Percentiles rank a stretch among this genome's conserved stretches.
Conservation (phyloP, 768 basidiomycete species). For the Paxillus involutus region DNA sequence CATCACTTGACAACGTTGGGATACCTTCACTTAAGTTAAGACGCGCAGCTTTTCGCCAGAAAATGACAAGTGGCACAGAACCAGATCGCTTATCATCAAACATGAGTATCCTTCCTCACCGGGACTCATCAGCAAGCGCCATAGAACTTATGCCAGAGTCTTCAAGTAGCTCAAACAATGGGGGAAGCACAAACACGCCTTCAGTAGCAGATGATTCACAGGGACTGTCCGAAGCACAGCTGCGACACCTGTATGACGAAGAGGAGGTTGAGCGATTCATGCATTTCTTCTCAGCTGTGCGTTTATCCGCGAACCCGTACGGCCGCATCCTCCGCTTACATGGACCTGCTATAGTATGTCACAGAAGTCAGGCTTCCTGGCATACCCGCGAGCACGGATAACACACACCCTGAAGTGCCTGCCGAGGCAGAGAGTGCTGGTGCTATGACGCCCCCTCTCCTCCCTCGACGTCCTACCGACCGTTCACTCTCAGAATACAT, state of each 20-base stretch:
- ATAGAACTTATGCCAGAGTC: not conserved
- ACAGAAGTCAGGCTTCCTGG: constrained; percentile 48
- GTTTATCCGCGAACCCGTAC: constrained; percentile 16
- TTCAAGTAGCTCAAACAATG: no score
- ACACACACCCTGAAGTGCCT: constrained; percentile 17
- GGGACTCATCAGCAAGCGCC: not conserved
- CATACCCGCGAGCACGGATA: constrained; percentile 22
- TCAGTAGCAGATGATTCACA: constrained; percentile 10
- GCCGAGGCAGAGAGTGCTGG: not conserved
- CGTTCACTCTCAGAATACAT: constrained; percentile 28
- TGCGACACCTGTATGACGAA: constrained; percentile 59
- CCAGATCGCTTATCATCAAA: no score
- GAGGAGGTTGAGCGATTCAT: constrained; percentile 66
- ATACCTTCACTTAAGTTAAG: no score
- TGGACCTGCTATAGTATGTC: constrained; percentile 45
- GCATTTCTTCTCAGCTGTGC: constrained; percentile 57
- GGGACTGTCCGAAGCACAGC: constrained; percentile 48
- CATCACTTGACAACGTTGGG: no score
- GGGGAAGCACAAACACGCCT: not conserved
- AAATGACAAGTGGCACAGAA: no score
- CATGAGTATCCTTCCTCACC: not conserved
- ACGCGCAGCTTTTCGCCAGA: no score
- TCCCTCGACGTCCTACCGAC: constrained; percentile 9
- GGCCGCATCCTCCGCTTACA: not conserved
- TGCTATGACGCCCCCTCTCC: not conserved